Base-by-base conservation (phyloP, 768 basidiomycete species). In the Jaapia argillacea region DNA sequence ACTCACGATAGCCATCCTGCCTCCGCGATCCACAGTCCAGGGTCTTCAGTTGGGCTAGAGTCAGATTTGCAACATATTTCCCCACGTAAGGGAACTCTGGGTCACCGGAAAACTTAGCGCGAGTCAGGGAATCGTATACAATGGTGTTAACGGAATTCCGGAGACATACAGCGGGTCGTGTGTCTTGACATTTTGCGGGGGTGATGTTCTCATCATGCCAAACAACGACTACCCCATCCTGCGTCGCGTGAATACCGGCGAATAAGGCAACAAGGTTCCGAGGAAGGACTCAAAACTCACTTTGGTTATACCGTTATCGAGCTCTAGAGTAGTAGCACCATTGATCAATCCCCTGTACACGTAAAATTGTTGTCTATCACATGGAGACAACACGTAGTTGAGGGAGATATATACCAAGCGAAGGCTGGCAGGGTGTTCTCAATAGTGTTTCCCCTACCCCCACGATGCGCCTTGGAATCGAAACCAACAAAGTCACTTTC, bases 11-110 rank as follows among this genome's bases (percentile, higher is more conserved):
- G 46, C 68, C 63, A 6, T 58, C 50, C 40, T 75, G 72, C 21
- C 85, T 72, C 51, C 70, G 65, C 7, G 83, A 85, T 31, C 85
- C 86, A 51, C 87, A 90, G 56, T 90, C 85, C 36, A 90, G 59
- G 4, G 82, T 88, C 60, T 80, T 81, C 46, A 90, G 61, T 60
- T 89, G 85, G 5, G 83, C 76, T 33, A 88, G 60, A 0, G 87
- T 89, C 33, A 88, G 69, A 56, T 85, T 80, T n/a, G 76, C 79
- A 43, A 87, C 69, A 46, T 68, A 73, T 59, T 84, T 83, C 42
- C 81, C 83, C n/a, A 84, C 80, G 54, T 86, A 85, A 10, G 83
- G 83, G 55, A 73, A 86, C 31, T 63, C 63, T 2, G 78, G 75
- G 55, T 86, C 83, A 27, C 62, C 60, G 6, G 65, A 61, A 44